Conservation (phyloP, 257 asterid genomes). For the Lithospermum erythrorhizon region DNA sequence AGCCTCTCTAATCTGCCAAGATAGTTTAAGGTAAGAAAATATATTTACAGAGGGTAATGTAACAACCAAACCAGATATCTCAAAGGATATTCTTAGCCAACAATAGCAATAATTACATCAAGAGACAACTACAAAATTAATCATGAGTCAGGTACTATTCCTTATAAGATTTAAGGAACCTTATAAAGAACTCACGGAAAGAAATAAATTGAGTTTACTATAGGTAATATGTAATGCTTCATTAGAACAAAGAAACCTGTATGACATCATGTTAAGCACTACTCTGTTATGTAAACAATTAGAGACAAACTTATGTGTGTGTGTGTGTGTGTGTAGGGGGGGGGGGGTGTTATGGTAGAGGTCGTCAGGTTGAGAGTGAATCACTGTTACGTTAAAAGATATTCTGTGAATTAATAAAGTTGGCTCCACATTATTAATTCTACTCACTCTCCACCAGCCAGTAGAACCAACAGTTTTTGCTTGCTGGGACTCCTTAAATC, state of each 20-base stretch:
- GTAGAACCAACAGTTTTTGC: constrained; percentile 59
- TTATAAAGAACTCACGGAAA: background rate
- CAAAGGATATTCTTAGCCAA: background rate
- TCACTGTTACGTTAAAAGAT: too few relatives aligned
- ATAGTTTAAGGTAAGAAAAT: background rate
- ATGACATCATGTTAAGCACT: background rate
- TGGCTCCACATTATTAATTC: background rate
- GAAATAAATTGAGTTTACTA: background rate
- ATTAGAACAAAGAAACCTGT: background rate
- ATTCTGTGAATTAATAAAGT: too few relatives aligned
- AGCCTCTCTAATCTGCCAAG: constrained; percentile 84
- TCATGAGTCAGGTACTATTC: background rate
- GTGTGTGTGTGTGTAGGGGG: background rate
- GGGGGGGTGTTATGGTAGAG: background rate
- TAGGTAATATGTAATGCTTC: background rate
- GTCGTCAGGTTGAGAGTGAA: too few relatives aligned
- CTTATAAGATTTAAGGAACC: background rate
- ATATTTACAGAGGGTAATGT: background rate
- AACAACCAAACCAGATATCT: background rate
- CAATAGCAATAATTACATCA: background rate
- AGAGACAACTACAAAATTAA: background rate
- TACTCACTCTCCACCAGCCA: constrained; percentile 97
- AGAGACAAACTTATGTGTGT: background rate
- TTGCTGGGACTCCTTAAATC: constrained; percentile 73
- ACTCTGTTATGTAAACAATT: background rate